These are phyloP conservation scores for Russula sp. DNA, from an alignment of 768 basidiomycete species.

Conservation along the genomic window DNA sequence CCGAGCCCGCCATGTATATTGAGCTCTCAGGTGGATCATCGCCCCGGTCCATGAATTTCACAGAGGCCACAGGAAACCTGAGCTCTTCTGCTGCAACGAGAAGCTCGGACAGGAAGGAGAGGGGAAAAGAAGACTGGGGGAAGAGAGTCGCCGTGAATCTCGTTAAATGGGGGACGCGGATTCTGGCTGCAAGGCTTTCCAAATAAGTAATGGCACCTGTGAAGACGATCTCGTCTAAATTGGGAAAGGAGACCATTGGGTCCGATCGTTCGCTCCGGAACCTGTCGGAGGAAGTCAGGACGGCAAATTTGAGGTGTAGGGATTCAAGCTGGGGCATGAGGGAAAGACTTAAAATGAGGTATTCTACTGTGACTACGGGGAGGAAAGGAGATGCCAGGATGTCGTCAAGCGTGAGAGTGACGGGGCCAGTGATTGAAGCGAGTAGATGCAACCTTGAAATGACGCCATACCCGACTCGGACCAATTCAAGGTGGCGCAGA, in stretches of 20 bases:
- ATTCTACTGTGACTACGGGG: no score
- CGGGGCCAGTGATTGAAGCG: not conserved
- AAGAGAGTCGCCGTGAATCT: not conserved
- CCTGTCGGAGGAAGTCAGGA: no score
- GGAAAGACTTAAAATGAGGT: not conserved
- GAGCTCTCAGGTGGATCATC: not conserved
- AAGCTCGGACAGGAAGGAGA: not conserved
- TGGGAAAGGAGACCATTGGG: no score
- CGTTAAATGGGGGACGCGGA: not conserved
- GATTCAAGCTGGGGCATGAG: not conserved
- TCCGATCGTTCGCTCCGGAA: no score
- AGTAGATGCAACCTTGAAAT: not conserved
- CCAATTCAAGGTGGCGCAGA: not conserved
- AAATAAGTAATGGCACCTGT: not conserved
- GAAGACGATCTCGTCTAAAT: not conserved
- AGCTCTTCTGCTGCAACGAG: not conserved
- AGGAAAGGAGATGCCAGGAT: no score
- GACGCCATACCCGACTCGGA: not conserved
- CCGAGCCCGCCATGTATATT: not conserved
- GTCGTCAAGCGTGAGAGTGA: not conserved
- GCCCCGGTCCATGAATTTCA: not conserved
- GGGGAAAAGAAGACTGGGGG: not conserved
- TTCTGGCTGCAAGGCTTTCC: not conserved
- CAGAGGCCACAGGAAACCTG: not conserved
- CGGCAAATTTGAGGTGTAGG: not conserved